Evolutionary conservation across 2,329 filamentous ascomycete genomes (phyloP).

Genomic region (Ascocoryne sarcoides): DNA sequence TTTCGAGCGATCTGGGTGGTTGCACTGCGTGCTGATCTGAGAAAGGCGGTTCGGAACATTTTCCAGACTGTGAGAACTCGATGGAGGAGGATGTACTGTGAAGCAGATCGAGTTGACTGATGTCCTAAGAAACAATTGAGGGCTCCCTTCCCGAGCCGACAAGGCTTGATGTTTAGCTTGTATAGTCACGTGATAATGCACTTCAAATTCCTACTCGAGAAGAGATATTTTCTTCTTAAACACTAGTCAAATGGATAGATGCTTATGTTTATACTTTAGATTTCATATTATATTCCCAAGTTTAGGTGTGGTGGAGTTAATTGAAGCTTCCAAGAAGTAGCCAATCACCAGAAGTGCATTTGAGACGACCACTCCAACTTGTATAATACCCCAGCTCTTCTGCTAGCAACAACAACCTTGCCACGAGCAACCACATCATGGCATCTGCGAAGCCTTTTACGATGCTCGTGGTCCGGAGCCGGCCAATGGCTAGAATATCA

Average conservation of each 20-base stretch:
- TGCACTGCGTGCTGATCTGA: conserved; percentile 59
- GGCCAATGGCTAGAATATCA: conserved; percentile 23
- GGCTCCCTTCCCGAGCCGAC: background rate
- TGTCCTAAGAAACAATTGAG: conserved; percentile 4
- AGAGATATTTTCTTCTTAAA: too few relatives aligned
- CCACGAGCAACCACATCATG: conserved; percentile 24
- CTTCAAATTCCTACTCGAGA: background rate
- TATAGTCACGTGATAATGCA: conserved; percentile 11
- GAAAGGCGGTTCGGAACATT: conserved; percentile 86
- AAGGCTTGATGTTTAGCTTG: conserved; percentile 15
- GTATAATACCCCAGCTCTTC: background rate
- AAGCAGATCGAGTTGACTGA: conserved; percentile 8
- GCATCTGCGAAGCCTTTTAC: conserved; percentile 30
- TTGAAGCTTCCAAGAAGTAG: conserved; percentile 13
- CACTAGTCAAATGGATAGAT: background rate
- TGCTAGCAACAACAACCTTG: conserved; percentile 2
- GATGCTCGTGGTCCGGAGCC: conserved; percentile 29
- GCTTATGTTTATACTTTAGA: background rate
- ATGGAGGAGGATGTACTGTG: conserved; percentile 8
- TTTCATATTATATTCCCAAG: background rate
- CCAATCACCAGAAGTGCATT: conserved; percentile 20
- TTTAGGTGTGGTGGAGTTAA: conserved; percentile 7
- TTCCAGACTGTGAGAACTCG: conserved; percentile 30
- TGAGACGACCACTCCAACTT: background rate
- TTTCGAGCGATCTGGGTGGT: conserved; percentile 42